Conservation (phyloP, 2,329 filamentous ascomycete genomes). For the Diaporthe vaccinii region DNA sequence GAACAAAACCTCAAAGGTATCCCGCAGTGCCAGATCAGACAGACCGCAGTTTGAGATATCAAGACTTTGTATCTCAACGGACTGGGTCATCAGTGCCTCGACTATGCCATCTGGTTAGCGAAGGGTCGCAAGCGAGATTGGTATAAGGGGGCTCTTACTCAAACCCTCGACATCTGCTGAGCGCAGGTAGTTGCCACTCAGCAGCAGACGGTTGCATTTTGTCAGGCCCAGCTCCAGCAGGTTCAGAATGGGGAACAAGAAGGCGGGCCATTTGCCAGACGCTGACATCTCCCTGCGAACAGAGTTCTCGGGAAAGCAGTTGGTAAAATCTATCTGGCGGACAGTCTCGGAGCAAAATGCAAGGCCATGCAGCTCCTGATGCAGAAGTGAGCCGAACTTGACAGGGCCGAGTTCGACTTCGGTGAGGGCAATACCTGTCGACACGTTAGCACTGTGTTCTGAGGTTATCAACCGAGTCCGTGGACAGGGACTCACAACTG, state of each 20-base stretch:
- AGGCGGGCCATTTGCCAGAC: slow-evolving; percentile 45
- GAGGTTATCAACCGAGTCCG: neutral
- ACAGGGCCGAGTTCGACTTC: slow-evolving; percentile 63
- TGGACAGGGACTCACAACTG: slow-evolving; percentile 56
- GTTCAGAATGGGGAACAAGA: slow-evolving; percentile 58
- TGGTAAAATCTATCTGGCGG: slow-evolving; percentile 66
- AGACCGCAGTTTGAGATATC: slow-evolving; percentile 66
- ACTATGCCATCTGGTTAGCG: slow-evolving; percentile 41
- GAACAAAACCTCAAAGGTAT: slow-evolving; percentile 62
- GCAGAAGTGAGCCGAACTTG: slow-evolving; percentile 63
- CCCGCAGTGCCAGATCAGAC: slow-evolving; percentile 61
- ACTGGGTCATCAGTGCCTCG: slow-evolving; percentile 48
- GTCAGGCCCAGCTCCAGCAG: slow-evolving; percentile 58
- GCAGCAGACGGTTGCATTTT: slow-evolving; percentile 64
- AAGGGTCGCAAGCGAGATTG: slow-evolving; percentile 30
- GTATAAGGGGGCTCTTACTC: slow-evolving; percentile 51
- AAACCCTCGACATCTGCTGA: slow-evolving; percentile 63
- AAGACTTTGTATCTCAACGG: slow-evolving; percentile 59
- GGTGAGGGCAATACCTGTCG: slow-evolving; percentile 59
- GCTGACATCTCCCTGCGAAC: slow-evolving; percentile 38
- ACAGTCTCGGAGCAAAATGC: slow-evolving; percentile 69
- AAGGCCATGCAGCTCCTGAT: slow-evolving; percentile 69
- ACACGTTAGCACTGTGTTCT: slow-evolving; percentile 42
- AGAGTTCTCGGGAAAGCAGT: slow-evolving; percentile 51
- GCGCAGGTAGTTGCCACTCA: slow-evolving; percentile 65